phyloP scores from a whole-genome alignment of 108 stramenopile genomes.

The Nitzschia sp. region DNA sequence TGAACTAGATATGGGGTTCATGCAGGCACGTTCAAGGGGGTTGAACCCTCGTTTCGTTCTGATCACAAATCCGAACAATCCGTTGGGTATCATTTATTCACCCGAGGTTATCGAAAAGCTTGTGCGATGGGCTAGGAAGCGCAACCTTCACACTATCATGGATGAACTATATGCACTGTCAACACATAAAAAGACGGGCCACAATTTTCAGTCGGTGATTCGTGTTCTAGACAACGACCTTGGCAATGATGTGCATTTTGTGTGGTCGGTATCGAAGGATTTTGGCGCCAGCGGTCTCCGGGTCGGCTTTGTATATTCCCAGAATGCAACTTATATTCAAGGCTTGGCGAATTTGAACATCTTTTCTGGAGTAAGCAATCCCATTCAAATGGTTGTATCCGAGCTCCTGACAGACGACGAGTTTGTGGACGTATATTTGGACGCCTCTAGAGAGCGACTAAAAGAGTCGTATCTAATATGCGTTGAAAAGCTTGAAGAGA shows the following conservation, averaged over 20 bases:
- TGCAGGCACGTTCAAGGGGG: slow-evolving; percentile 50
- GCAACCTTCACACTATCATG: slow-evolving; percentile 74
- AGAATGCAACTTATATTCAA: slow-evolving; percentile 66
- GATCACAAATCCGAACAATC: slow-evolving; percentile 92
- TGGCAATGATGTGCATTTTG: slow-evolving; percentile 78
- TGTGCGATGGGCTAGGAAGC: slow-evolving; percentile 73
- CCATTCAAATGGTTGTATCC: slow-evolving; percentile 80
- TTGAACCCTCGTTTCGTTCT: slow-evolving; percentile 73
- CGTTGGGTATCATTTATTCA: slow-evolving; percentile 79
- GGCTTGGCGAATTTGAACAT: slow-evolving; percentile 70
- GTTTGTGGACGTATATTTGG: slow-evolving; percentile 76
- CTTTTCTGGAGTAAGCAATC: slow-evolving; percentile 72
- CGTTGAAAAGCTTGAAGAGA: slow-evolving; percentile 63
- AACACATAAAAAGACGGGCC: slow-evolving; percentile 26
- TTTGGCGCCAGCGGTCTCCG: slow-evolving; percentile 89
- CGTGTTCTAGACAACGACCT: slow-evolving; percentile 66
- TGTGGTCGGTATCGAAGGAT: slow-evolving; percentile 93
- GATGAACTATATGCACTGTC: slow-evolving; percentile 92
- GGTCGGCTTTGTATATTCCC: slow-evolving; percentile 80
- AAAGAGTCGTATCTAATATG: slow-evolving; percentile 59
- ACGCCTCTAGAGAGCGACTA: slow-evolving; percentile 52
- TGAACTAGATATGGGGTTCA: slow-evolving; percentile 68
- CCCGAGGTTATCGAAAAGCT: slow-evolving; percentile 47
- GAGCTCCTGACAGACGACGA: slow-evolving; percentile 79
- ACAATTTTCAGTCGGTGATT: slow-evolving; percentile 66